phyloP scores from a whole-genome alignment of 2,329 filamentous ascomycete species.

The Akanthomyces uredinophilus region DNA sequence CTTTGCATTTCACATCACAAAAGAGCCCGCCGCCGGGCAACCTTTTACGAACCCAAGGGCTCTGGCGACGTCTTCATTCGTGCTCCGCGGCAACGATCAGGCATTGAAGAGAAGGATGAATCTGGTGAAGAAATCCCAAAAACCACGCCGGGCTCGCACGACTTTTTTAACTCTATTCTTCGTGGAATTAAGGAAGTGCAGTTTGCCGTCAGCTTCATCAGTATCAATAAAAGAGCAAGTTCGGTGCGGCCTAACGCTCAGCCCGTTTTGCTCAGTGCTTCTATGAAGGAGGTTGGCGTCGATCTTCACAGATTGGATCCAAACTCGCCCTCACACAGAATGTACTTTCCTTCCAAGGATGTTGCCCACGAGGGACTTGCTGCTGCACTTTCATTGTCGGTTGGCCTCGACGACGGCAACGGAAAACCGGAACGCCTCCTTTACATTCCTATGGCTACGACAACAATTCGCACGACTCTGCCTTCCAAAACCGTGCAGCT shows the following conservation, averaged over 20 bases:
- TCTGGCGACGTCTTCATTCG: conserved; percentile 60
- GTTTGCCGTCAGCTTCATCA: conserved; percentile 86
- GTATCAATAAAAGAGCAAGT: conserved; percentile 74
- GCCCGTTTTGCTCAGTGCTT: conserved; percentile 77
- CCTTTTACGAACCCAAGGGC: conserved; percentile 34
- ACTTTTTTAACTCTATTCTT: conserved; percentile 84
- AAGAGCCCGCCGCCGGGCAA: conserved; percentile 34
- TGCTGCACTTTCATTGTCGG: conserved; percentile 85
- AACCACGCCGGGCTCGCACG: conserved; percentile 83
- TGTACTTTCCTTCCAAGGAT: conserved; percentile 94
- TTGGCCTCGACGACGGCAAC: conserved; percentile 86
- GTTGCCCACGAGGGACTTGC: conserved; percentile 91
- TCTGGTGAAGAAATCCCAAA: conserved; percentile 60
- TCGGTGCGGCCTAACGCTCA: conserved; percentile 60
- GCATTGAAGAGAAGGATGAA: conserved; percentile 64
- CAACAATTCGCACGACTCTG: conserved; percentile 86
- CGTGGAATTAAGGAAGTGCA: conserved; percentile 95
- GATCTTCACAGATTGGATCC: conserved; percentile 88
- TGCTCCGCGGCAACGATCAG: conserved; percentile 59
- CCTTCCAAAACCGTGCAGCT: conserved; percentile 91
- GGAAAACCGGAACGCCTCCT: conserved; percentile 80
- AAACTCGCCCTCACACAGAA: conserved; percentile 89
- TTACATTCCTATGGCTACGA: conserved; percentile 96
- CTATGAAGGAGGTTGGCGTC: conserved; percentile 94
- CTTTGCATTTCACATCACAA: conserved; percentile 56